Evolutionary conservation across 1,284 basidiomycete species (phyloP).

Genomic region (Phellinidium pouzarii): DNA sequence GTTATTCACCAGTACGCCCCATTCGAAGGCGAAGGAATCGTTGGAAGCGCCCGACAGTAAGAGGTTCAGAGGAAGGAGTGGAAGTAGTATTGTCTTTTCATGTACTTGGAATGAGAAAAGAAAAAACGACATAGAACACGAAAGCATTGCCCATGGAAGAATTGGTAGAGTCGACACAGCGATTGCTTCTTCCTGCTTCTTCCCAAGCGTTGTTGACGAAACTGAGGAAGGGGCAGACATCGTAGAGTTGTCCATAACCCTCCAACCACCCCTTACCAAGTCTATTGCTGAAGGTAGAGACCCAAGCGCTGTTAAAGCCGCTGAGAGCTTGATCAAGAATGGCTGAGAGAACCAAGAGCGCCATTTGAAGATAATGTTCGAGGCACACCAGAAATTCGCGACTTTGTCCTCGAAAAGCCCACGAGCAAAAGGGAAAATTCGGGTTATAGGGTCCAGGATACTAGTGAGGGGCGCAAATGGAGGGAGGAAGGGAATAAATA

Average conservation of each 20-base stretch:
- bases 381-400: conserved; percentile 92
- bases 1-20: conserved; percentile 78
- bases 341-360: conserved; percentile 43
- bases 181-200: conserved; percentile 22
- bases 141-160: conserved; percentile 64
- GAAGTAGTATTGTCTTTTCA: conserved; percentile 89
- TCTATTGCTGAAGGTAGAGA: conserved; percentile 58
- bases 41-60: conserved; percentile 60
- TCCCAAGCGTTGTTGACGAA: conserved; percentile 15
- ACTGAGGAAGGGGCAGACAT: conserved; percentile 10
- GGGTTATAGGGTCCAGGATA: conserved; percentile 60
- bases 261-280: conserved; percentile 39
- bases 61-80: conserved; percentile 78
- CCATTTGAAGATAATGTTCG: conserved; percentile 87
- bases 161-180: conserved; percentile 50
- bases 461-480: conserved; percentile 44
- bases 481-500: conserved; percentile 74
- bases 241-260: conserved; percentile 12
- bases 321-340: conserved; percentile 50
- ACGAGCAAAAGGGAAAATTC: conserved; percentile 87
- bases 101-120: conserved; percentile 95
- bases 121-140: conserved; percentile 83
- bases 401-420: conserved; percentile 97
- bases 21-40: conserved; percentile 64
- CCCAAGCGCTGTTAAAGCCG: conserved; percentile 53